Evolutionary conservation across 257 asterid genomes (phyloP).

Genomic region (Mentha longifolia): DNA sequence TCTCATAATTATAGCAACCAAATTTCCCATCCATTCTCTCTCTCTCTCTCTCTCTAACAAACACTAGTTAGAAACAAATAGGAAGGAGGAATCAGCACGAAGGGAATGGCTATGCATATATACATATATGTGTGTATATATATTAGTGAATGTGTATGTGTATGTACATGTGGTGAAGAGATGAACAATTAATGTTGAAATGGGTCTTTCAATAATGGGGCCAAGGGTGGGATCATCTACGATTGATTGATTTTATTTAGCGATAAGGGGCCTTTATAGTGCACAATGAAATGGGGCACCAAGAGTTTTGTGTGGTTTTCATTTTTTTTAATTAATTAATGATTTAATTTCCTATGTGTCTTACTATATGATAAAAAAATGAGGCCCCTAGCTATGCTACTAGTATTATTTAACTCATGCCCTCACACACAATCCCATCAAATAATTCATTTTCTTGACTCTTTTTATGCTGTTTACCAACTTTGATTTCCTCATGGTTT

Average conservation of each 20-base stretch:
- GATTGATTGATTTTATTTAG: constrained; percentile 28
- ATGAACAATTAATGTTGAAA: neutral
- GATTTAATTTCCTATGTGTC: neutral
- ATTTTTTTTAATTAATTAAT: neutral
- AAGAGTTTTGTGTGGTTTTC: neutral
- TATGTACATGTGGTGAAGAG: no score
- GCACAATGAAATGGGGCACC: neutral
- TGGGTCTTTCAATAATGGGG: constrained; percentile 33
- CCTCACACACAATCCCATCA: neutral
- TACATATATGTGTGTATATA: no score
- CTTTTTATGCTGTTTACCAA: neutral
- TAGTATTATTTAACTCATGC: constrained; percentile 4
- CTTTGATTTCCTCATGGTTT: neutral
- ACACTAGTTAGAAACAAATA: no score
- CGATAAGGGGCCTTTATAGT: constrained; percentile 26
- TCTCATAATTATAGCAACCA: neutral
- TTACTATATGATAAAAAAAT: neutral
- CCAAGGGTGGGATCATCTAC: constrained; percentile 35
- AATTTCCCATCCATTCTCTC: constrained; percentile 30
- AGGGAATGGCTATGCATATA: no score
- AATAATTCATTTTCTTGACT: neutral
- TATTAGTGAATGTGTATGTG: no score
- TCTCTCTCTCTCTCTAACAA: neutral
- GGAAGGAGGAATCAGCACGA: no score
- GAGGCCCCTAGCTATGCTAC: neutral